Base-by-base conservation (phyloP, 2,329 filamentous ascomycete genomes). In the Fusarium succisae region DNA sequence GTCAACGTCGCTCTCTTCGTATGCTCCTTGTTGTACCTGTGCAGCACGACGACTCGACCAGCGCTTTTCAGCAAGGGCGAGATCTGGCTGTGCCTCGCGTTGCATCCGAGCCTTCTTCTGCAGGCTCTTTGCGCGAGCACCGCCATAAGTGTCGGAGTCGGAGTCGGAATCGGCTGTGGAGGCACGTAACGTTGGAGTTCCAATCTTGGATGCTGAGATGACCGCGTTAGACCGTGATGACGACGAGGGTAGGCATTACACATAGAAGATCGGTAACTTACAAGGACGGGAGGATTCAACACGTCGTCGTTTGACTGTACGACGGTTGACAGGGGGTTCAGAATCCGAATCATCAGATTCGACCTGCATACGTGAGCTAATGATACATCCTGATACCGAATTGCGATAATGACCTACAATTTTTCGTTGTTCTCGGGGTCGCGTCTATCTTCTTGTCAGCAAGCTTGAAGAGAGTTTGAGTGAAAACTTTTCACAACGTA, bases 11-110 rank as follows among this genome's bases (percentile, higher is more conserved):
- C 90, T 92, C 76, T 93, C 91, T 79, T 92, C 89, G 77, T 92
- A 92, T 24, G 86, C 88, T 43, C 88, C 88, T 66, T 86, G 87
- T 66, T 90, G 87, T 8, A 91, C 88, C 80, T 94, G 94, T 20
- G 93, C 93, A 61, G 94, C 94, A 72, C 94, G 93, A 69, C 96
- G 90, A 61, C 92, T 96, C 12, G 95, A 98, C 89, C 97, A 98
- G 74, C 96, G 93, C 80, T 98, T 94, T 84, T 98, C 95, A 65
- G 90, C 89, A 77, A 92, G 89, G 10, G 91, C 87, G 13, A 93
- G 88, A 45, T 90, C 88, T 18, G 91, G 89, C 77, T 92, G 89
- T 30, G 91, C 88, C 80, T 94, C 89, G 66, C 92, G 87, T 79
- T 93, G 90, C 69, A 92, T 91, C 63, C 92, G 93, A 70, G 94